Evolutionary conservation across 495 filamentous ascomycete species (phyloP).

Genomic region (Amphirosellinia nigrospora): DNA sequence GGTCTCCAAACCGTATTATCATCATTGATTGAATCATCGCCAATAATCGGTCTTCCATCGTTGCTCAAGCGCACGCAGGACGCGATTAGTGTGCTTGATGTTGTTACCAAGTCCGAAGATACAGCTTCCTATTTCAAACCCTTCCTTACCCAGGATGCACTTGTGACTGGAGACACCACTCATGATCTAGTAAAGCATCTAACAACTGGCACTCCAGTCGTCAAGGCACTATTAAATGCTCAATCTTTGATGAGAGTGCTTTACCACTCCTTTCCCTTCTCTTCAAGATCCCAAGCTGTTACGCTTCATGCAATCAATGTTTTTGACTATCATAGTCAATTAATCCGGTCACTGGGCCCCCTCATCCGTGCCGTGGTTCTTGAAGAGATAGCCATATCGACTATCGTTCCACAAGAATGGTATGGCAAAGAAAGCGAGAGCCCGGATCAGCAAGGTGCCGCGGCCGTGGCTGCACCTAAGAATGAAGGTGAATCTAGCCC

Average conservation of each 20-base stretch:
- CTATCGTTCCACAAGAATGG: constrained; percentile 52
- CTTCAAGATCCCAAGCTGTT: constrained; percentile 46
- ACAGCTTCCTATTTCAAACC: constrained; percentile 64
- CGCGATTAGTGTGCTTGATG: constrained; percentile 68
- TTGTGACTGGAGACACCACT: constrained; percentile 40
- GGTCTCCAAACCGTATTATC: constrained; percentile 76
- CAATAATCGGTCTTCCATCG: constrained; percentile 81
- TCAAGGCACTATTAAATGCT: constrained; percentile 76
- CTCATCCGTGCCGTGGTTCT: constrained; percentile 79
- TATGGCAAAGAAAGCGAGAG: constrained; percentile 34
- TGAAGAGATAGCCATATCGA: constrained; percentile 76
- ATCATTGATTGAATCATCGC: constrained; percentile 79
- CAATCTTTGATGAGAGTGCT: constrained; percentile 77
- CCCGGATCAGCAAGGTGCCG: constrained; percentile 26
- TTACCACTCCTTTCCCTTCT: constrained; percentile 73
- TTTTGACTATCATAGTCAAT: constrained; percentile 73
- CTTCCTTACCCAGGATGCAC: constrained; percentile 47
- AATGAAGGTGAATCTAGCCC: constrained; percentile 9
- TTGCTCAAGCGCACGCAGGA: constrained; percentile 74
- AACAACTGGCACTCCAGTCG: constrained; percentile 70
- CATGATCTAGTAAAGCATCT: constrained; percentile 45
- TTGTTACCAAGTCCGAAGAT: constrained; percentile 59
- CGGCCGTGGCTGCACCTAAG: constrained; percentile 17
- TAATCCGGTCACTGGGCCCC: constrained; percentile 74
- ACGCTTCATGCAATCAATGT: constrained; percentile 75